Conservation (phyloP, 345 rosid genomes). For the Toxicodendron radicans region DNA sequence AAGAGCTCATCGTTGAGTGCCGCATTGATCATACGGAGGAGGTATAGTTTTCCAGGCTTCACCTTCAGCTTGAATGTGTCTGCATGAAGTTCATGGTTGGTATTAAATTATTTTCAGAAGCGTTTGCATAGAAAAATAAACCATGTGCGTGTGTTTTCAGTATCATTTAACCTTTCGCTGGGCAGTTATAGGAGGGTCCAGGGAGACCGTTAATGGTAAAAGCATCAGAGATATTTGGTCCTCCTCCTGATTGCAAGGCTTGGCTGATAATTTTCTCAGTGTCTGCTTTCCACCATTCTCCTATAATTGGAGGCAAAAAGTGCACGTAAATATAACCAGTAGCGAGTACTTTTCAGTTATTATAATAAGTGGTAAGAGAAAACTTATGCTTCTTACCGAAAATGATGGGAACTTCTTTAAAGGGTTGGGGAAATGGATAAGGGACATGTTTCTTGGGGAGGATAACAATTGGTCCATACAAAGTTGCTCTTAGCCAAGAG, state of each 20-base stretch:
- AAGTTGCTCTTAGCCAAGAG: constrained; percentile 48
- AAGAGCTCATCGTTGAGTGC: constrained; percentile 73
- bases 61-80: constrained; percentile 57
- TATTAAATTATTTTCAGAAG: neutral
- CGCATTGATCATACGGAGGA: constrained; percentile 47
- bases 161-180: constrained; percentile 36
- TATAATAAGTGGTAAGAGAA: too few species aligned
- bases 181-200: constrained; percentile 46
- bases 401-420: constrained; percentile 45
- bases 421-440: constrained; percentile 53
- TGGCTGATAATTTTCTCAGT: constrained; percentile 46
- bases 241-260: constrained; percentile 45
- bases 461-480: constrained; percentile 50
- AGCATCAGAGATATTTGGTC: constrained; percentile 58
- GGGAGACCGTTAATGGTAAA: constrained; percentile 55
- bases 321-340: too few species aligned
- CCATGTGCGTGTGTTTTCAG: neutral
- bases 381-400: constrained; percentile 30
- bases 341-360: too few species aligned
- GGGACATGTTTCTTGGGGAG: constrained; percentile 42
- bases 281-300: constrained; percentile 65
- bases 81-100: constrained; percentile 18
- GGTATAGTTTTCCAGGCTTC: constrained; percentile 49
- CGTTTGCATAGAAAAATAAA: neutral
- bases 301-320: constrained; percentile 22